Base-by-base conservation (phyloP, 2,329 filamentous ascomycete species). In the Diaporthe amygdali region DNA sequence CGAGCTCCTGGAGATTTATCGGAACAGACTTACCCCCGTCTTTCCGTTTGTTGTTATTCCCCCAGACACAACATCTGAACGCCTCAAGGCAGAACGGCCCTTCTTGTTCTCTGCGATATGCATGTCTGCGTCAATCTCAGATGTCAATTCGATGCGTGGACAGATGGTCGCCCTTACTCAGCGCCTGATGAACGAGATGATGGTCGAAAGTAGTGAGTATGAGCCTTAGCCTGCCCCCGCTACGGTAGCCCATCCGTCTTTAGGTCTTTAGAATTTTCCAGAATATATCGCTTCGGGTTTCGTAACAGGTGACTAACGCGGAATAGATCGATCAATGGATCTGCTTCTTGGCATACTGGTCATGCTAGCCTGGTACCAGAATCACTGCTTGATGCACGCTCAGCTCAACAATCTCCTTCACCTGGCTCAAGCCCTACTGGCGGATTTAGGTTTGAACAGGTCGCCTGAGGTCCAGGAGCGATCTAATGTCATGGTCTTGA, bases 301-400 rank as follows among this genome's bases (percentile, higher is more conserved):
- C n/a, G n/a, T n/a, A n/a, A n/a, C n/a, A n/a, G n/a, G n/a, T n/a
- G n/a, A n/a, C n/a, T n/a, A n/a, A n/a, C n/a, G n/a, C n/a, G n/a
- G n/a, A n/a, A 86, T 84, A 0, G 84, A 87, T 67, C 79, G 85
- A 20, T 88, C 86, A 0, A 73, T 89, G 14, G 87, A 89, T 70
- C 75, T 88, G 2, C 76, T 89, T 0, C 80, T 85, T 68, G 84
- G 85, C 0, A 82, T 89, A 3, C 76, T 89, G 3, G 81, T 88
- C 0, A 82, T 88, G 32, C 73, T 87, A 2, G 83, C 83, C 0
- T 89, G 83, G 81, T 87, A 88, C 69, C 87, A 89, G 56, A 85
- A 88, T 64, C 87, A 89, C 75, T 88, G 86, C 74, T 82, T 87
- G 72, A 81, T 85, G 76, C 87, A 89, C 66, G 81, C 83, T 0